A percentile compares a stretch with the other conserved stretches of the same genome.
Conservation (phyloP, 2,329 filamentous ascomycete genomes). For the Neonectria ditissima region DNA sequence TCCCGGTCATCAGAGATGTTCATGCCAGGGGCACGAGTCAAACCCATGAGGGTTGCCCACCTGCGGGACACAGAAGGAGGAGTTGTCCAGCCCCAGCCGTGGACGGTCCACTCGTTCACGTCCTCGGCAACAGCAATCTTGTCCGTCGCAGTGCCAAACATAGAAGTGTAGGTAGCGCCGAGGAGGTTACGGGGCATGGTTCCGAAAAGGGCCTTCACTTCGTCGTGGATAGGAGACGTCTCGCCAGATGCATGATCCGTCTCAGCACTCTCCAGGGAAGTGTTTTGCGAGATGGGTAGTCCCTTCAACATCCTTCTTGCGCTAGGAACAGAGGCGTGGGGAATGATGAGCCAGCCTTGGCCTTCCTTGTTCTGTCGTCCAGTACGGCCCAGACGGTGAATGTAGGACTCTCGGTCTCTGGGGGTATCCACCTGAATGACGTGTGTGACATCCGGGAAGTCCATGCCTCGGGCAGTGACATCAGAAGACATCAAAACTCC, state of each 20-base stretch:
- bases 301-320: conserved; percentile 65
- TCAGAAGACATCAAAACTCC: conserved; percentile 82
- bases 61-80: conserved; percentile 55
- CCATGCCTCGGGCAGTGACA: conserved; percentile 85
- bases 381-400: conserved; percentile 82
- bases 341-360: conserved; percentile 75
- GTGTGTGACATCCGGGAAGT: conserved; percentile 84
- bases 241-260: conserved; percentile 65
- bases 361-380: conserved; percentile 80
- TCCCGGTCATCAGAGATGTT: conserved; percentile 45
- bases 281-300: conserved; percentile 70
- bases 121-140: conserved; percentile 56
- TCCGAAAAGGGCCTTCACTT: conserved; percentile 57
- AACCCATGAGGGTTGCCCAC: conserved; percentile 49
- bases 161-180: conserved; percentile 64
- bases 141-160: conserved; percentile 65
- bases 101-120: conserved; percentile 65
- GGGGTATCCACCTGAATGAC: conserved; percentile 80
- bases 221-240: conserved; percentile 59
- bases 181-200: conserved; percentile 51
- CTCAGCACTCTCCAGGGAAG: conserved; percentile 61
- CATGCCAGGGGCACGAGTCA: conserved; percentile 48
- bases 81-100: conserved; percentile 64
- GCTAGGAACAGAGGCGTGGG: conserved; percentile 62
- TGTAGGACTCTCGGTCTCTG: conserved; percentile 75